phyloP scores from a whole-genome alignment of 2,329 filamentous ascomycete genomes.

The Penicillium crustosum region DNA sequence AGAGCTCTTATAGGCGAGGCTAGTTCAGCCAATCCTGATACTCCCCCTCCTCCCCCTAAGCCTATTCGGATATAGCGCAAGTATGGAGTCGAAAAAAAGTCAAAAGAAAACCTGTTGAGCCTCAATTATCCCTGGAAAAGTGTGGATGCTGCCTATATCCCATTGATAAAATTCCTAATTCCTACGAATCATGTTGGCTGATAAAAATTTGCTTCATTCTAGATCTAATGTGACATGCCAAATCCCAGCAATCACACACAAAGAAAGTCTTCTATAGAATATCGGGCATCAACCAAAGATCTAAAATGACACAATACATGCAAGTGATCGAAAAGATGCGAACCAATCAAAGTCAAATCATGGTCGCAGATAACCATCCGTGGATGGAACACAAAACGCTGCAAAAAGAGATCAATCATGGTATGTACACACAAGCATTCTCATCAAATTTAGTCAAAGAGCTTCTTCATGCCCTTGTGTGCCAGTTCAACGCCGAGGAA shows the following conservation, averaged over 20 bases:
- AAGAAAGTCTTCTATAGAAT: slow-evolving; percentile 2
- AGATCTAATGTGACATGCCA: neutral
- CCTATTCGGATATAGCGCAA: neutral
- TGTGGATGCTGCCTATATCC: neutral
- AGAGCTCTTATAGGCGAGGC: neutral
- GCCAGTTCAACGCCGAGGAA: slow-evolving; percentile 62
- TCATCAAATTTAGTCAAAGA: slow-evolving; percentile 37
- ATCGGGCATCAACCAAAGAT: neutral
- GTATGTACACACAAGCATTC: slow-evolving; percentile 8
- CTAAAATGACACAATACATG: neutral
- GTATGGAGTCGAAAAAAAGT: neutral
- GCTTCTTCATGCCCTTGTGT: slow-evolving; percentile 51
- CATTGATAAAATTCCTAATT: neutral
- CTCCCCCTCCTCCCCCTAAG: neutral
- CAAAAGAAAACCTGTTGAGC: neutral
- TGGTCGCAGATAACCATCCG: slow-evolving; percentile 14
- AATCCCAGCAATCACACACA: neutral
- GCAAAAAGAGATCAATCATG: slow-evolving; percentile 8
- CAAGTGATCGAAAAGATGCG: neutral
- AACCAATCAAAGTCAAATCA: slow-evolving; percentile 3
- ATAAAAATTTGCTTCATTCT: neutral
- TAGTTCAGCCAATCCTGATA: neutral
- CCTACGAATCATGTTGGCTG: neutral
- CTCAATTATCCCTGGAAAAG: slow-evolving; percentile 1
- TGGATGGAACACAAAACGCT: slow-evolving; percentile 21